These are phyloP conservation scores for Neofusicoccum parvum DNA, from an alignment of 2,329 filamentous ascomycete species.

Conservation along the genomic window DNA sequence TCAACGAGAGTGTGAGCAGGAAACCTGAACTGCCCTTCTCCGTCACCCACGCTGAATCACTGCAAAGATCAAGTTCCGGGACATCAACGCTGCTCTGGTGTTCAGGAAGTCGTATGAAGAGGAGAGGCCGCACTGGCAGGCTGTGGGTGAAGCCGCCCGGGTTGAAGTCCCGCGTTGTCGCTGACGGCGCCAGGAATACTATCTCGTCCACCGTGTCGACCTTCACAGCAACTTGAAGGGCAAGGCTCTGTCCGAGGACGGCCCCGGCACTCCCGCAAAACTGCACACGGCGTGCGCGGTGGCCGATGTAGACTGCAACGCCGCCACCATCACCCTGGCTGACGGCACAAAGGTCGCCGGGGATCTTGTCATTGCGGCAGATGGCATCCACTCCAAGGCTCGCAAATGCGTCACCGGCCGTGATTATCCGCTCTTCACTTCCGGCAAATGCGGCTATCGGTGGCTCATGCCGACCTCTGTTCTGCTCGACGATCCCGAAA, in stretches of 20 bases:
- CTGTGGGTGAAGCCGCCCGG: not conserved
- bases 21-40: not conserved
- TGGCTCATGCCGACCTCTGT: conserved; percentile 55
- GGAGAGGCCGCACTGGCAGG: conserved; percentile 5
- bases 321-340: conserved; percentile 48
- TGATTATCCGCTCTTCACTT: conserved; percentile 45
- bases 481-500: conserved; percentile 43
- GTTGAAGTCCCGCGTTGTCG: not conserved
- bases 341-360: conserved; percentile 47
- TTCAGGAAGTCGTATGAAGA: not conserved
- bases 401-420: conserved; percentile 32
- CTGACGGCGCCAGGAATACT: conserved; percentile 4
- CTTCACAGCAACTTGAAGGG: conserved; percentile 57
- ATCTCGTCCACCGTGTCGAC: conserved; percentile 54
- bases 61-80: not conserved
- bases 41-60: not conserved
- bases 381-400: conserved; percentile 50
- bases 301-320: conserved; percentile 45
- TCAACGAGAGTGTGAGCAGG: not conserved
- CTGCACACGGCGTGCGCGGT: conserved; percentile 49
- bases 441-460: conserved; percentile 60
- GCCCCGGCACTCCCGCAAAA: conserved; percentile 39
- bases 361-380: conserved; percentile 58
- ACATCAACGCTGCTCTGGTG: not conserved
- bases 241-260: conserved; percentile 25